Conservation (phyloP, 192 early-diverging fungal species). For the Coemansia sp. region DNA sequence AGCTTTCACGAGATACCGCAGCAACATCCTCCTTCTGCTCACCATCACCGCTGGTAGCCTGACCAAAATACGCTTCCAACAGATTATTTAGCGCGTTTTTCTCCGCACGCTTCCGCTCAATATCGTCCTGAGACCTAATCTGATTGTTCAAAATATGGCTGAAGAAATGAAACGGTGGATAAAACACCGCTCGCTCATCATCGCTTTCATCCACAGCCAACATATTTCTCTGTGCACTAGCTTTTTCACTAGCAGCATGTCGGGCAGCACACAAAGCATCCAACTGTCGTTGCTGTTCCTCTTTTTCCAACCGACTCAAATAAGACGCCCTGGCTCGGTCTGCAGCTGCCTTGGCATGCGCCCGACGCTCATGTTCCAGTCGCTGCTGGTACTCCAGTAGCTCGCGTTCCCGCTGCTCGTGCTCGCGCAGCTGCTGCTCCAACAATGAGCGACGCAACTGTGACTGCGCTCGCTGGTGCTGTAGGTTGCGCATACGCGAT, state of each 20-base stretch:
- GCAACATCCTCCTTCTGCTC: background rate
- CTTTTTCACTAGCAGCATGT: background rate
- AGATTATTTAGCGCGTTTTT: constrained; percentile 23
- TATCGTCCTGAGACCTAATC: constrained; percentile 33
- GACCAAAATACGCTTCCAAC: constrained; percentile 39
- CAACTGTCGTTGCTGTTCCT: constrained; percentile 23
- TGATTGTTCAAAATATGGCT: constrained; percentile 37
- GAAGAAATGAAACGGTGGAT: constrained; percentile 47
- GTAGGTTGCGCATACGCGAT: constrained; percentile 29
- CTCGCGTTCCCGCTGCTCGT: constrained; percentile 24
- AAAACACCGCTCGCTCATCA: constrained; percentile 12
- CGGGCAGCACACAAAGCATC: background rate
- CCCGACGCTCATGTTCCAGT: constrained; percentile 29
- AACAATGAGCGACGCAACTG: constrained; percentile 29
- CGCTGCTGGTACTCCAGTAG: constrained; percentile 21
- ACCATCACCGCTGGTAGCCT: background rate
- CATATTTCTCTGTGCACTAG: background rate
- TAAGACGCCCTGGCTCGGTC: constrained; percentile 24
- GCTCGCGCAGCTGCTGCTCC: constrained; percentile 29
- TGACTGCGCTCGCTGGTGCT: constrained; percentile 35
- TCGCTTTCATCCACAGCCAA: background rate
- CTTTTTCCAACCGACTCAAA: constrained; percentile 15
- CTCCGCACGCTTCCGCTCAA: constrained; percentile 36
- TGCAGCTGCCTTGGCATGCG: constrained; percentile 19
- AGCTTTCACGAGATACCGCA: background rate